Percentiles rank a stretch among this genome's conserved stretches.
Evolutionary conservation across 139 green algal genomes (phyloP).

Genomic region (Volvox reticuliferus): DNA sequence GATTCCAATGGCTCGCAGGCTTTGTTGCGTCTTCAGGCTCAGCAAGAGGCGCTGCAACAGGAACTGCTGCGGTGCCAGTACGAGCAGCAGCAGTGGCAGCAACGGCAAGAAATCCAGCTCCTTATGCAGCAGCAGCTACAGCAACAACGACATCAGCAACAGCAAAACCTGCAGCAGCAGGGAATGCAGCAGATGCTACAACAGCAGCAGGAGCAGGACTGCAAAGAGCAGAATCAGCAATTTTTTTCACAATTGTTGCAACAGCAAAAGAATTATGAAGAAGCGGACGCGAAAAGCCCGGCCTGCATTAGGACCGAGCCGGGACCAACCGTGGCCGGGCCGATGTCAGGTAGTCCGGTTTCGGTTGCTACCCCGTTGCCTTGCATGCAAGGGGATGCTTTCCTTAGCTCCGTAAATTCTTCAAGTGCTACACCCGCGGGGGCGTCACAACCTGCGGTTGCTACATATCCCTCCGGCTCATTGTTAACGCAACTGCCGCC

Average conservation of each 20-base stretch:
- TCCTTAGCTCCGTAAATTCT: neutral
- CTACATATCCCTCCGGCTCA: too few species aligned
- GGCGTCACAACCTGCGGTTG: neutral
- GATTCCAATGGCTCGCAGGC: neutral
- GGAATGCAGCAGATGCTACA: neutral
- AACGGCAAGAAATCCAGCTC: neutral
- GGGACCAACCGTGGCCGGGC: neutral
- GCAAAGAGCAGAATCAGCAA: neutral
- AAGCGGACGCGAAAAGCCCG: neutral
- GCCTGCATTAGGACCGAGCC: too few species aligned
- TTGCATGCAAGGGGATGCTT: neutral
- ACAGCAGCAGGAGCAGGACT: neutral
- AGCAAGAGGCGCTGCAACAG: neutral
- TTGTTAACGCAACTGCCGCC: too few species aligned
- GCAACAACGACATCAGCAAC: neutral
- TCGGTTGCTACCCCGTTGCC: neutral
- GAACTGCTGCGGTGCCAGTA: neutral
- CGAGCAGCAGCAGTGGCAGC: neutral
- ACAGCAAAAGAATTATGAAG: neutral
- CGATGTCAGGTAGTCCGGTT: neutral
- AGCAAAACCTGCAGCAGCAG: neutral
- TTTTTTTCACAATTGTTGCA: neutral
- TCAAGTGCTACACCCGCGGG: neutral
- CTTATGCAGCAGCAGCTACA: neutral
- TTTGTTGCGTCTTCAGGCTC: neutral